A percentile compares a stretch with the other conserved stretches of the same genome.
Conservation (phyloP, 176 grass and related monocot genomes). For the Aegilops longissima region DNA sequence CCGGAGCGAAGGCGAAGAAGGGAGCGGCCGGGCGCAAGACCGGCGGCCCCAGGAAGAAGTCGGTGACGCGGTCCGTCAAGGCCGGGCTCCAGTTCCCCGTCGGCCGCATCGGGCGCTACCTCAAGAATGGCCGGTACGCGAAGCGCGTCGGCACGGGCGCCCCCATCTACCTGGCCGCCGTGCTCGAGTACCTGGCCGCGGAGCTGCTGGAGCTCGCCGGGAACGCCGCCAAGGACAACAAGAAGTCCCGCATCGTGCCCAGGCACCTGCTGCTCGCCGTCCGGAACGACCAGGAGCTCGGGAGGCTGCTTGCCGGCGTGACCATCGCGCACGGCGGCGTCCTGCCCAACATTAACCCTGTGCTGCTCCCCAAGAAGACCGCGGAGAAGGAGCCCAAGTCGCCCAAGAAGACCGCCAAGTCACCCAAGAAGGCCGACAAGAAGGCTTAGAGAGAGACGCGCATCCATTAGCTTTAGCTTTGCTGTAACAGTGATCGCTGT, state of each 20-base stretch:
- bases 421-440: background rate
- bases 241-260: slow-evolving; percentile 61
- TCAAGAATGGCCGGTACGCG: slow-evolving; percentile 73
- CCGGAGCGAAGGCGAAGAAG: slow-evolving; percentile 47
- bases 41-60: slow-evolving; percentile 51
- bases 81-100: slow-evolving; percentile 83
- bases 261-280: slow-evolving; percentile 60
- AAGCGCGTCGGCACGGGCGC: slow-evolving; percentile 65
- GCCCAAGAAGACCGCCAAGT: slow-evolving; percentile 14
- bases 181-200: slow-evolving; percentile 77
- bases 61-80: slow-evolving; percentile 55
- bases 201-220: slow-evolving; percentile 73
- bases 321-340: slow-evolving; percentile 65
- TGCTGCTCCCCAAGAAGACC: slow-evolving; percentile 63
- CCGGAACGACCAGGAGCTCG: slow-evolving; percentile 69
- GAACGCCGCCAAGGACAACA: slow-evolving; percentile 67
- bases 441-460: background rate
- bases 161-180: slow-evolving; percentile 71
- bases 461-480: too few relatives aligned
- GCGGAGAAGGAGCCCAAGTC: slow-evolving; percentile 41
- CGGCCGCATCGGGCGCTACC: slow-evolving; percentile 65
- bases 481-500: too few relatives aligned
- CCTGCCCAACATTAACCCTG: slow-evolving; percentile 59
- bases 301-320: slow-evolving; percentile 50
- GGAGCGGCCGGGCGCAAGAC: slow-evolving; percentile 35